Evolutionary conservation across 2,329 filamentous ascomycete species (phyloP).

Genomic region (Colletotrichum tabaci): DNA sequence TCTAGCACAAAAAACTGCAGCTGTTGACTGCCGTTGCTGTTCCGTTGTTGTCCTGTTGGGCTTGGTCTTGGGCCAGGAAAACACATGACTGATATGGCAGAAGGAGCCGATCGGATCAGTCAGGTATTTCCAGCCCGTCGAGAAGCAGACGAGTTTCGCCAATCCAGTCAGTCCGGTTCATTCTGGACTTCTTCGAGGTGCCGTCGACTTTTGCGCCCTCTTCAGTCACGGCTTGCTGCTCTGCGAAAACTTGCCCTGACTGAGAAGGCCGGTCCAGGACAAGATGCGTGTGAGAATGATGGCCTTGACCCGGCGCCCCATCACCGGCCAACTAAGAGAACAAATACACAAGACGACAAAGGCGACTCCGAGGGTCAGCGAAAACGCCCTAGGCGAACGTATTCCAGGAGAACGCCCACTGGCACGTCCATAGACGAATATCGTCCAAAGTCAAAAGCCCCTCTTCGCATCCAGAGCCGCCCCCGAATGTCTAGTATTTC

Average conservation of each 20-base stretch:
- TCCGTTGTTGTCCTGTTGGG: not conserved
- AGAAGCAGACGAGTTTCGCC: not conserved
- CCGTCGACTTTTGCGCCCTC: conserved; percentile 61
- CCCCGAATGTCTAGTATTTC: not conserved
- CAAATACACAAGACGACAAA: conserved; percentile 8
- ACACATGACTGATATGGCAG: not conserved
- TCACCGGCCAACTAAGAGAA: conserved; percentile 14
- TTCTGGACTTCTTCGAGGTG: conserved; percentile 64
- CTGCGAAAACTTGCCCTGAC: conserved; percentile 54
- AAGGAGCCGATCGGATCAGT: not conserved
- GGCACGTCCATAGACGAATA: not conserved
- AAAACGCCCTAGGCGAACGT: conserved; percentile 44
- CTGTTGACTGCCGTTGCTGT: not conserved
- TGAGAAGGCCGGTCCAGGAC: conserved; percentile 13
- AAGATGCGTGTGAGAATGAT: not conserved
- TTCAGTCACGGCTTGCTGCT: conserved; percentile 59
- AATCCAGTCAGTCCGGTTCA: not conserved
- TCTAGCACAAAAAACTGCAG: not conserved
- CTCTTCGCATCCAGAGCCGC: not conserved
- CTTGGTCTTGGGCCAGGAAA: not conserved
- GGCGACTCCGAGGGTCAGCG: conserved; percentile 28
- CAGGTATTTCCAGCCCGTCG: not conserved
- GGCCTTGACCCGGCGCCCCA: not conserved
- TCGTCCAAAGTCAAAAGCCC: not conserved
- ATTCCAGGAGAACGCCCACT: conserved; percentile 30